Percentiles rank a stretch among this genome's conserved stretches.
phyloP scores from a whole-genome alignment of 768 basidiomycete genomes.

The Leccinum disarticulatum region DNA sequence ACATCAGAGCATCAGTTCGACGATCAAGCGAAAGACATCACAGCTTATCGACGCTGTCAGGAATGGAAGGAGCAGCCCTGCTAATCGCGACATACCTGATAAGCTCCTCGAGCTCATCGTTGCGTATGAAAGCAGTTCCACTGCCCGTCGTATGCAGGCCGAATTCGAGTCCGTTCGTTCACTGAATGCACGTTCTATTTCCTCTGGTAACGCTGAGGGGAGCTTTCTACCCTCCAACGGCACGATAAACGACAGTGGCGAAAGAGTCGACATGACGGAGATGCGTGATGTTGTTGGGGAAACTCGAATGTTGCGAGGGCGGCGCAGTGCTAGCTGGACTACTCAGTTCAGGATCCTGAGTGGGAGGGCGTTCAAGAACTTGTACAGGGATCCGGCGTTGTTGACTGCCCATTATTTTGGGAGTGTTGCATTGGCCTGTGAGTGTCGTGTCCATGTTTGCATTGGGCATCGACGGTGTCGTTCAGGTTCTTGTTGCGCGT shows the following conservation, averaged over 20 bases:
- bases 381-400: constrained; percentile 92
- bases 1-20: constrained; percentile 46
- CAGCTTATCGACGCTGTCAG: constrained; percentile 63
- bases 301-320: constrained; percentile 63
- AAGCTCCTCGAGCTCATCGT: constrained; percentile 72
- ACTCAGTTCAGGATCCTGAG: constrained; percentile 95
- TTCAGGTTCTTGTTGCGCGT: not conserved
- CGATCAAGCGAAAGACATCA: constrained; percentile 70
- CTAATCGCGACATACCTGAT: constrained; percentile 44
- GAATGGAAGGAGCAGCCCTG: constrained; percentile 31
- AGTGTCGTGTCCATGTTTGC: constrained; percentile 33
- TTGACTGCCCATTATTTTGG: constrained; percentile 89
- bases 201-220: constrained; percentile 1
- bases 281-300: constrained; percentile 70
- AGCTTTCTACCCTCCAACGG: constrained; percentile 24
- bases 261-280: constrained; percentile 37
- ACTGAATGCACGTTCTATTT: constrained; percentile 4
- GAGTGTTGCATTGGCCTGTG: constrained; percentile 80
- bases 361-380: constrained; percentile 95
- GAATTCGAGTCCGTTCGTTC: constrained; percentile 54
- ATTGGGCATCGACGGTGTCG: not conserved
- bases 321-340: constrained; percentile 79
- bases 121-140: constrained; percentile 64
- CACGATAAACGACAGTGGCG: constrained; percentile 23
- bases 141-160: constrained; percentile 57